phyloP scores from a whole-genome alignment of 768 basidiomycete genomes.

The Tricholoma sp. region DNA sequence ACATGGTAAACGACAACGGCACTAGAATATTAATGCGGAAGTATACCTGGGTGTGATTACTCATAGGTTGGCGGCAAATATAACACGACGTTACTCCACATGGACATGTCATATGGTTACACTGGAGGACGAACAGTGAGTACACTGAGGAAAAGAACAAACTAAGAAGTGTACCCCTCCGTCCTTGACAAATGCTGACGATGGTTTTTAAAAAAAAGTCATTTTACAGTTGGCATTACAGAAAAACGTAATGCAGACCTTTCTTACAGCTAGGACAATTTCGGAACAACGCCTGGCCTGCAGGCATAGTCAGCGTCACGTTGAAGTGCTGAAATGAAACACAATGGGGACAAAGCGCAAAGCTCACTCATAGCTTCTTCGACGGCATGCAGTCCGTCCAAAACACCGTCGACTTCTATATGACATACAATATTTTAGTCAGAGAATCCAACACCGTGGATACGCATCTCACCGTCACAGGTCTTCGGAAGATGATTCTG shows the following conservation, averaged over 20 bases:
- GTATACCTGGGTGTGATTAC: slow-evolving; percentile 60
- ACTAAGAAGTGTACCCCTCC: slow-evolving; percentile 8
- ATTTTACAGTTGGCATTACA: not conserved
- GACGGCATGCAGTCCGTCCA: slow-evolving; percentile 55
- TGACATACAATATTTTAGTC: not conserved
- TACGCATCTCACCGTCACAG: slow-evolving; percentile 27
- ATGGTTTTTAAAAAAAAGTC: too few species aligned
- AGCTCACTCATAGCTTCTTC: slow-evolving; percentile 78
- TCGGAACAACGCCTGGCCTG: slow-evolving; percentile 66
- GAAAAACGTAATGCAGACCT: slow-evolving; percentile 32
- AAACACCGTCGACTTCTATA: slow-evolving; percentile 52
- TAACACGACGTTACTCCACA: slow-evolving; percentile 67
- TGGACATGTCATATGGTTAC: slow-evolving; percentile 76
- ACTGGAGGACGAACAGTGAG: slow-evolving; percentile 49
- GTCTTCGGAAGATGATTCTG: slow-evolving; percentile 66
- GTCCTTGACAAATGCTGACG: slow-evolving; percentile 12
- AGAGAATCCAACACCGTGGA: slow-evolving; percentile 16
- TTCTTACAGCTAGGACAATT: slow-evolving; percentile 71
- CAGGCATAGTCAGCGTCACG: not conserved
- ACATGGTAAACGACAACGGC: not conserved
- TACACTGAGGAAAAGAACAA: not conserved
- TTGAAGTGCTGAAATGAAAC: not conserved
- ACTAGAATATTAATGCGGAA: not conserved
- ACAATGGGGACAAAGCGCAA: not conserved
- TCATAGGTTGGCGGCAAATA: slow-evolving; percentile 58